A percentile compares a stretch with the other conserved stretches of the same genome.
Evolutionary conservation across 257 asterid species (phyloP).

Genomic region (Datura wrightii): DNA sequence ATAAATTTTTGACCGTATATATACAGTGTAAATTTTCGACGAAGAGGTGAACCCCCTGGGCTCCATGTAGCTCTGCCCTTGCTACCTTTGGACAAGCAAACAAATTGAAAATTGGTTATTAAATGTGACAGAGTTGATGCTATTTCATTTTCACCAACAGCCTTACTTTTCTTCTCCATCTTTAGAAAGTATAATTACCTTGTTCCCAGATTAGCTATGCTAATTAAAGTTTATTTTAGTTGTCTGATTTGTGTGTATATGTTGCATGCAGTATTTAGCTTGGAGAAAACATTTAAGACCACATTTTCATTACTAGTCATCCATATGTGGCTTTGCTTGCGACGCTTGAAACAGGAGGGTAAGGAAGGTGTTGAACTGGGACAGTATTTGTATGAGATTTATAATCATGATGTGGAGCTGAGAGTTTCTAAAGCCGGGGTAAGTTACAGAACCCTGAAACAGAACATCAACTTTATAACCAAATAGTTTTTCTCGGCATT

Average conservation of each 20-base stretch:
- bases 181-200: slow-evolving; percentile 21
- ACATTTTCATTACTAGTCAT: slow-evolving; percentile 86
- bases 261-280: slow-evolving; percentile 75
- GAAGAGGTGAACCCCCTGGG: too few relatives aligned
- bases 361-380: slow-evolving; percentile 93
- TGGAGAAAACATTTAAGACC: slow-evolving; percentile 92
- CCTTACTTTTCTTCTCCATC: neutral
- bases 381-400: slow-evolving; percentile 82
- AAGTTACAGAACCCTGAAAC: slow-evolving; percentile 44
- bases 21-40: too few relatives aligned
- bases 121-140: neutral
- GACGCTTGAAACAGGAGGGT: slow-evolving; percentile 89
- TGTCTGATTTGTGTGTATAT: slow-evolving; percentile 30
- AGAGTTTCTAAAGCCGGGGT: slow-evolving; percentile 98
- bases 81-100: neutral
- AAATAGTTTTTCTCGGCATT: neutral
- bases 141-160: neutral
- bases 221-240: neutral
- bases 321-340: slow-evolving; percentile 94
- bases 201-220: neutral
- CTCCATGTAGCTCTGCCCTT: neutral
- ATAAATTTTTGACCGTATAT: too few relatives aligned
- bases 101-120: slow-evolving; percentile 2
- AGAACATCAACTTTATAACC: neutral
- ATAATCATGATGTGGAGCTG: slow-evolving; percentile 90